Evolutionary conservation across 192 early-diverging fungal species (phyloP).

Genomic region (Chytriomyces confervae): DNA sequence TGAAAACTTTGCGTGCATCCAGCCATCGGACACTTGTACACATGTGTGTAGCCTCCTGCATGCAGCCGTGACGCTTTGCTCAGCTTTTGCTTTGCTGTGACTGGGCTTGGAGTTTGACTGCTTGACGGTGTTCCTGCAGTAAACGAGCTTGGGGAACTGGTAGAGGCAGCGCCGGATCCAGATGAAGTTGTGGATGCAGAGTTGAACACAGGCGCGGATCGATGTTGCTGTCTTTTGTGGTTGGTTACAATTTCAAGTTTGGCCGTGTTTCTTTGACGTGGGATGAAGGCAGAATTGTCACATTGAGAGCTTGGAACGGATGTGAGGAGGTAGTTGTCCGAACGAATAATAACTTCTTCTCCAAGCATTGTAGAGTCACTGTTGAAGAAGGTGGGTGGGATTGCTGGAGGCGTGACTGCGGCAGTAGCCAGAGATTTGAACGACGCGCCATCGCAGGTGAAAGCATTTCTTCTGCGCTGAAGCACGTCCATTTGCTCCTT

Average conservation of each 20-base stretch:
- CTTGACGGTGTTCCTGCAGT: not conserved
- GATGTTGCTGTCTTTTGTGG: not conserved
- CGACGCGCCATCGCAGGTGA: not conserved
- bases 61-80: not conserved
- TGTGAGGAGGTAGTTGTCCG: too few relatives aligned
- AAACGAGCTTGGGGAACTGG: not conserved
- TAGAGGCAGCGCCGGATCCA: not conserved
- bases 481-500: not conserved
- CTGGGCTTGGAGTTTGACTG: not conserved
- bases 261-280: too few relatives aligned
- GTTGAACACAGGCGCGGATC: not conserved
- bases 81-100: not conserved
- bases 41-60: not conserved
- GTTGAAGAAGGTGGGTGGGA: not conserved
- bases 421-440: not conserved
- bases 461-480: not conserved
- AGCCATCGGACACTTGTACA: constrained; percentile 10
- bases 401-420: not conserved
- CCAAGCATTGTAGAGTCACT: not conserved
- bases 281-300: too few relatives aligned
- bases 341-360: not conserved
- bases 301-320: too few relatives aligned
- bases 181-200: not conserved
- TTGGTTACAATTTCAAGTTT: not conserved
- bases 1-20: constrained; percentile 52